Percentiles rank a stretch among this genome's conserved stretches.
Conservation (phyloP, 164 flowering plant genomes). For the Vitis cinerea region DNA sequence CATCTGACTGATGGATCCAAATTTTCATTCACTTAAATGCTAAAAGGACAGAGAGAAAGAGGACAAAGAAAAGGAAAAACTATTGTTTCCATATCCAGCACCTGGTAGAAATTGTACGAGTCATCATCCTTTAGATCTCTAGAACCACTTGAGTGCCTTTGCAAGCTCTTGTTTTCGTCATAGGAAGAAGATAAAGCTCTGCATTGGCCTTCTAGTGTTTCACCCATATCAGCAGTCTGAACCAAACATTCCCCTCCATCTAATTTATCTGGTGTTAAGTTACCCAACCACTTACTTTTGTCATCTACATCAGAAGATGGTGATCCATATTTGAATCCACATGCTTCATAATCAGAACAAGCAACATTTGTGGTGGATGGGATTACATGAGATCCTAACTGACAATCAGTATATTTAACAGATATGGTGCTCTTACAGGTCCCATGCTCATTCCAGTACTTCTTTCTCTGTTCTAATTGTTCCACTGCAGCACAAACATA, state of each 20-base stretch:
- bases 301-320: slow-evolving; percentile 13
- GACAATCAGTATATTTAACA: slow-evolving; percentile 15
- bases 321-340: slow-evolving; percentile 13
- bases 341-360: slow-evolving; percentile 13
- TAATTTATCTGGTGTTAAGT: slow-evolving; percentile 18
- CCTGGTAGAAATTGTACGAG: slow-evolving; percentile 91
- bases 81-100: slow-evolving; percentile 14
- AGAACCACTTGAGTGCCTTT: slow-evolving; percentile 21
- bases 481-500: slow-evolving; percentile 92
- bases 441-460: slow-evolving; percentile 60
- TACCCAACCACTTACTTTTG: slow-evolving; percentile 12
- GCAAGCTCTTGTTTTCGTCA: slow-evolving; percentile 39
- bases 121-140: slow-evolving; percentile 44
- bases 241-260: slow-evolving; percentile 19
- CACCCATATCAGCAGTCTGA: slow-evolving; percentile 28
- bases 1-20: neutral
- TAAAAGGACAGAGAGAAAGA: neutral
- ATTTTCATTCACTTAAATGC: no score
- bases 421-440: slow-evolving; percentile 20
- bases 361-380: slow-evolving; percentile 17
- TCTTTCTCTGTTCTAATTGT: slow-evolving; percentile 73
- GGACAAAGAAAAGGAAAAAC: neutral
- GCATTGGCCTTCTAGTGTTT: slow-evolving; percentile 30
- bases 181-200: slow-evolving; percentile 33
- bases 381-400: slow-evolving; percentile 18